Evolutionary conservation across 176 grass and related monocot species (phyloP).

Genomic region (Urochloa ruziziensis): DNA sequence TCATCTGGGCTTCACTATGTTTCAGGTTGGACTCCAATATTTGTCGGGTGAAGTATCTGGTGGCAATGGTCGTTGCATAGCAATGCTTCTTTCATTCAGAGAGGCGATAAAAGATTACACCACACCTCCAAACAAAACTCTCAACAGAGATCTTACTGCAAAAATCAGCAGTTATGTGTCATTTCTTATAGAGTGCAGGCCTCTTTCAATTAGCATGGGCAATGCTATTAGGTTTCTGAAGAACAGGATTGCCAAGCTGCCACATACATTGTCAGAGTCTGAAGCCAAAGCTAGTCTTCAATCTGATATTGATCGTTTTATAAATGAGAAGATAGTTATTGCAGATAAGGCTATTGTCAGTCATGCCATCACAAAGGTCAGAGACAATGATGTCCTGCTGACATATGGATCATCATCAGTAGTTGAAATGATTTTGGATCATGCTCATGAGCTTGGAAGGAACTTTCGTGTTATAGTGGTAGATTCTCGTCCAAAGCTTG

Average conservation of each 20-base stretch:
- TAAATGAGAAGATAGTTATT: constrained; percentile 86
- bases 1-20: not conserved
- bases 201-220: constrained; percentile 95
- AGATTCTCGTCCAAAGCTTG: constrained; percentile 89
- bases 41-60: constrained; percentile 82
- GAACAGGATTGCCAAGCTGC: constrained; percentile 69
- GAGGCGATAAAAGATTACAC: constrained; percentile 84
- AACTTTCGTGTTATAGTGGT: constrained; percentile 83
- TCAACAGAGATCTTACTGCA: constrained; percentile 74
- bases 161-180: constrained; percentile 88
- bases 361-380: constrained; percentile 79
- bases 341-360: constrained; percentile 87
- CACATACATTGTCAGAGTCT: constrained; percentile 64
- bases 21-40: constrained; percentile 90
- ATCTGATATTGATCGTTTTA: constrained; percentile 91
- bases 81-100: constrained; percentile 91
- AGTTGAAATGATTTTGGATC: constrained; percentile 83
- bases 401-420: constrained; percentile 85
- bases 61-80: constrained; percentile 87
- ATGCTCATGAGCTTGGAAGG: constrained; percentile 81
- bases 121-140: constrained; percentile 74
- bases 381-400: constrained; percentile 88
- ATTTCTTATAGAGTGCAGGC: constrained; percentile 90
- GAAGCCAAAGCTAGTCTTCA: constrained; percentile 83
- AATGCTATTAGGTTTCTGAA: constrained; percentile 90